Evolutionary conservation across 257 asterid species (phyloP).

Genomic region (Solanum lycopersicoides): DNA sequence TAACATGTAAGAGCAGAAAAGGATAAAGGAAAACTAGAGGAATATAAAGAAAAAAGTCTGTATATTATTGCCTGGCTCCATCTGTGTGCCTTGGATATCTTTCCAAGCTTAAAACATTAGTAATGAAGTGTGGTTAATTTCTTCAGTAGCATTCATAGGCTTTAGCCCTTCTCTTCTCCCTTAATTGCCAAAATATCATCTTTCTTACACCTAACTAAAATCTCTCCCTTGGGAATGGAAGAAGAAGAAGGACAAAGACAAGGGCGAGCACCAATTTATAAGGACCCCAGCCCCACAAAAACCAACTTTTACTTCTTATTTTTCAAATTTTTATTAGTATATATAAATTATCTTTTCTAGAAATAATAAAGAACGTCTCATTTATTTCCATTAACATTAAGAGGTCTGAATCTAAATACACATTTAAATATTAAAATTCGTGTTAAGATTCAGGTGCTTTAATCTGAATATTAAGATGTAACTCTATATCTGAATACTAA

Average conservation of each 20-base stretch:
- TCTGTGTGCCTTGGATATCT: conserved; percentile 54
- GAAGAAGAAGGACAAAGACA: conserved; percentile 24
- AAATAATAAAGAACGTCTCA: too few species aligned
- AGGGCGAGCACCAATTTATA: conserved; percentile 3
- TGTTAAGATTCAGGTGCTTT: too few species aligned
- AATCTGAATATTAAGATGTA: too few species aligned
- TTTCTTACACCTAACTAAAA: not conserved
- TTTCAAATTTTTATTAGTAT: not conserved
- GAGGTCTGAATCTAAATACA: too few species aligned
- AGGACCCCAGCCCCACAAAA: conserved; percentile 21
- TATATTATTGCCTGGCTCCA: conserved; percentile 69
- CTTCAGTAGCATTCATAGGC: conserved; percentile 18
- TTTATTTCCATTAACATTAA: too few species aligned
- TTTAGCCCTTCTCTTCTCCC: not conserved
- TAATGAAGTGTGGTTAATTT: not conserved
- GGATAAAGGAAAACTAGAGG: not conserved
- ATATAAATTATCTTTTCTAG: not conserved
- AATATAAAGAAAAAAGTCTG: not conserved
- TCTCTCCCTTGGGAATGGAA: conserved; percentile 1
- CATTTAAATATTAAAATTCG: too few species aligned
- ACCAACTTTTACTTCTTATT: conserved; percentile 5
- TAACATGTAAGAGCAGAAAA: not conserved
- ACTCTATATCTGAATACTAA: too few species aligned
- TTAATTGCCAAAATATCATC: not conserved
- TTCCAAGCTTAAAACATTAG: conserved; percentile 1